Evolutionary conservation across 2,329 filamentous ascomycete species (phyloP), one percentile per base, ranked within the genome.

Genomic region (Fusarium oxysporum): DNA sequence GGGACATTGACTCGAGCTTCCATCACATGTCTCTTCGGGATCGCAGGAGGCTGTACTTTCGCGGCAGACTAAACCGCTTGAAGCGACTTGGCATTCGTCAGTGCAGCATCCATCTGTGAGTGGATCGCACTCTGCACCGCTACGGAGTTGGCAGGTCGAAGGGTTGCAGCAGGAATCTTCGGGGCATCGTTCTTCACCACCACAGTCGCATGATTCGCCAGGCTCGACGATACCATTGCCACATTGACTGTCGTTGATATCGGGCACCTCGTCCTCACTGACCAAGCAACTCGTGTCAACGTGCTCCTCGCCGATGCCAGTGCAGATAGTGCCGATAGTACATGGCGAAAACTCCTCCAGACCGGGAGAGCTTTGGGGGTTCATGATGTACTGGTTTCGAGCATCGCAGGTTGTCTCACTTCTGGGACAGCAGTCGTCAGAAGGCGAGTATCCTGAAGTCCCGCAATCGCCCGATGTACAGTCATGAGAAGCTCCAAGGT

Each of bases 321-420:
- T 92, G 82, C 95, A 97, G 61, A 97, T 92, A 74, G 96, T 97
- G 53, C 95, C 95, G 64, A 97, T 86, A 6, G 91, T 92, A 82
- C 95, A 97, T 4, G 91, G 87, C 2, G 93, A 97, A 81, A 97
- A 97, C 38, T 86, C 84, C 0, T 87, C 91, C 78, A 97, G 92
- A 44, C 89, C 87, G 10, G 86, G 80, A 12, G 86, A 87, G 2
- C 94, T 94, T 30, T 91, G 93, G 0, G 95, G 95, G 79, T 97
- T 97, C 95, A 97, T 97, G 80, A 97, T 92, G 81, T 90, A 97
- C 65, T 86, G 83, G 16, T 88, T 90, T 45, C 87, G 83, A 25
- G 95, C 94, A 81, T 95, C 86, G 80, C 95, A 97, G 0, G 84
- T 87, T 23, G 72, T 80, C 16, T 83, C 74, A 72, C 86, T 92